phyloP scores from a whole-genome alignment of 208 protist genomes.

The Chromosphaera perkinsii region DNA sequence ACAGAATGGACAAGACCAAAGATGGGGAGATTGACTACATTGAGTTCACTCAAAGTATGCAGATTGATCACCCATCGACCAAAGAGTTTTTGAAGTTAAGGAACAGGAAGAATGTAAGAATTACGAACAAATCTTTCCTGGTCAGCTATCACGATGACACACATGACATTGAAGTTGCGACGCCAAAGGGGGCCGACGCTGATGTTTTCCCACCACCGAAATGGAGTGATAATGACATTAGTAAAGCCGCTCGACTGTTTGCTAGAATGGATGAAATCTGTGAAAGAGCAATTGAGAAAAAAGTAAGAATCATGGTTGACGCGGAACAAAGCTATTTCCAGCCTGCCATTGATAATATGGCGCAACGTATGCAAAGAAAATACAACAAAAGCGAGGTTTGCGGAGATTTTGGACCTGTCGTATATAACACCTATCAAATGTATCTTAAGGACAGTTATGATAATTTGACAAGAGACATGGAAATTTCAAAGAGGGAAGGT shows the following conservation, averaged over 20 bases:
- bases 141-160: too few relatives aligned
- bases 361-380: conserved; percentile 67
- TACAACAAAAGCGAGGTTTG: conserved; percentile 69
- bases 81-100: too few relatives aligned
- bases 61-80: background rate
- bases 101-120: too few relatives aligned
- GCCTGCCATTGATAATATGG: conserved; percentile 77
- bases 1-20: background rate
- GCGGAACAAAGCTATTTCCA: conserved; percentile 93
- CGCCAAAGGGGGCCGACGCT: too few relatives aligned
- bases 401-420: too few relatives aligned
- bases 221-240: too few relatives aligned
- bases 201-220: too few relatives aligned
- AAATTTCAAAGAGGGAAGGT: conserved; percentile 58
- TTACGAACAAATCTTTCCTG: too few relatives aligned
- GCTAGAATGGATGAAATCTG: background rate
- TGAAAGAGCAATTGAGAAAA: background rate
- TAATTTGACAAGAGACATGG: conserved; percentile 75
- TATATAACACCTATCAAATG: conserved; percentile 94
- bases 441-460: conserved; percentile 83
- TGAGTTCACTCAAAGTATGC: background rate
- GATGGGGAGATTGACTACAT: background rate
- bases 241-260: too few relatives aligned
- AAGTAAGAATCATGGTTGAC: conserved; percentile 69
- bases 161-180: too few relatives aligned